A percentile compares a stretch with the other conserved stretches of the same genome.
These are phyloP conservation scores for Malassezia furfur DNA, from an alignment of 1,284 basidiomycete species.

Conservation along the genomic window DNA sequence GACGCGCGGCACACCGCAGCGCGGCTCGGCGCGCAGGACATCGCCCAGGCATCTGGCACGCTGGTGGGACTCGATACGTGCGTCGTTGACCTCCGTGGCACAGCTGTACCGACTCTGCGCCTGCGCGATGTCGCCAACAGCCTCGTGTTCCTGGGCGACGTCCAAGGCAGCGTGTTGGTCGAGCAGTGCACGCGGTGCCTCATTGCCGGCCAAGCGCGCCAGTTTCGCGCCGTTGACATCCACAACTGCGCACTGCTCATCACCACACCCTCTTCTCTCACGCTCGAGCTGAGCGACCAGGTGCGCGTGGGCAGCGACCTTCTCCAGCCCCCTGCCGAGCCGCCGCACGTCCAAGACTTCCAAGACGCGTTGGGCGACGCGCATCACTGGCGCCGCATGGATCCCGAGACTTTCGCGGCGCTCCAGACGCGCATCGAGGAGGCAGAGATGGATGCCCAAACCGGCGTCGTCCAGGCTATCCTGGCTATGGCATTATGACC, in stretches of 20 bases:
- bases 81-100: background rate
- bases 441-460: no score
- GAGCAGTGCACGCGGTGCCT: constrained; percentile 7
- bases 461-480: no score
- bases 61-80: background rate
- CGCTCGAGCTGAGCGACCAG: constrained; percentile 3
- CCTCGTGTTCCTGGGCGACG: constrained; percentile 3
- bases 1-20: background rate
- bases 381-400: background rate
- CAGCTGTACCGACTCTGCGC: background rate
- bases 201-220: background rate
- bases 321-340: background rate
- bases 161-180: constrained; percentile 8
- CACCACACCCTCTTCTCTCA: constrained; percentile 6
- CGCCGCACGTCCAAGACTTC: constrained; percentile 15
- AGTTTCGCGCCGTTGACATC: constrained; percentile 6
- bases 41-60: background rate
- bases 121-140: background rate
- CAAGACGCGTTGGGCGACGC: constrained; percentile 5
- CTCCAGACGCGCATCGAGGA: no score
- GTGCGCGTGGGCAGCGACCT: background rate
- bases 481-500: background rate
- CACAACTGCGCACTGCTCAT: background rate
- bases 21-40: background rate
- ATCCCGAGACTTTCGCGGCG: no score